Base-by-base conservation (phyloP, 441 rosid genomes). In the Adansonia rubrostipa region DNA sequence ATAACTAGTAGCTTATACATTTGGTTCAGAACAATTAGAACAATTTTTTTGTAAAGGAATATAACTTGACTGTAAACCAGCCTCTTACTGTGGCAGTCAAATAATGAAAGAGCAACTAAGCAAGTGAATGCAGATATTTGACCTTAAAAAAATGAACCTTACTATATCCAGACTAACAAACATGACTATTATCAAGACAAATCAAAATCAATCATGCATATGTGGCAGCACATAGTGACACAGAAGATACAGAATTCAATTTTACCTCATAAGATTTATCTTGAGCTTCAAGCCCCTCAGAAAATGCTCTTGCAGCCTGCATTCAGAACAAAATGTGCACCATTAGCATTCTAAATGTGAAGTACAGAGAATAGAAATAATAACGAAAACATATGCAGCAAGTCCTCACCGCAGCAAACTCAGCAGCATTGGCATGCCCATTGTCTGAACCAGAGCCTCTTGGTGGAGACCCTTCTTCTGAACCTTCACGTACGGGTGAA, bases 401-500 rank as follows among this genome's bases (percentile, higher is more conserved):
- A 66, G 70, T 22, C 83, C 90, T 86, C 80, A 92, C 96, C 66
- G 80, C 73, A 73, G 88, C 76, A 62, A 88, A 83, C 48, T 89
- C 96, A 75, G 82, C 40, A 48, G 86, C 88, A 78, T 82, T 88
- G 40, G 74, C 76, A 80, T 85, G 86, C n/a, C 94, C 93, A 74
- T 90, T 88, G 73, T 87, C 94, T 0, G 87, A 88, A 63, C 85
- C 80, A 45, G 90, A 90, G 78, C 85, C 94, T 77, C 93, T 82
- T 0, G 96, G 94, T 1, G 96, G 87, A 75, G 94, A 90, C 45
- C 91, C 96, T 78, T 92, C 97, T 80, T 92, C 97, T 0, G 97
- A 89, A 13, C 89, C 97, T 86, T 92, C 94, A 0, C 84, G 87
- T 79, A 92, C 96, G 67, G 94, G 96, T 76, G 96, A 90, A 71